Evolutionary conservation across 2,329 filamentous ascomycete genomes (phyloP).

Genomic region (Geosmithia morbida): DNA sequence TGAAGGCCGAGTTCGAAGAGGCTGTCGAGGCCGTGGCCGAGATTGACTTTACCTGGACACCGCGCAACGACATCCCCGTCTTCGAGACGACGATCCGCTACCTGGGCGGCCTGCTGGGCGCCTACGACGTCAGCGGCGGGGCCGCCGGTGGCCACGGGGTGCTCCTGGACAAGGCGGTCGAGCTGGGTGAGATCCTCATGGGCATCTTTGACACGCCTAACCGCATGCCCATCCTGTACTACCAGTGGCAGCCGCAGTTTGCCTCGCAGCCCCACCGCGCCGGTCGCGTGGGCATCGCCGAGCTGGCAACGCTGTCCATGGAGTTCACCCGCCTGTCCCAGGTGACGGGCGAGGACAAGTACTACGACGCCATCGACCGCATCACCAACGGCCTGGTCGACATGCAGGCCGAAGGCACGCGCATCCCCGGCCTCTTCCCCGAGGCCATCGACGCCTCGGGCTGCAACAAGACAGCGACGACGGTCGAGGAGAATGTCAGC

Average conservation of each 20-base stretch:
- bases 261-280: slow-evolving; percentile 51
- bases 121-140: slow-evolving; percentile 72
- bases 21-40: slow-evolving; percentile 53
- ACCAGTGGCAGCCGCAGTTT: slow-evolving; percentile 57
- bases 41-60: slow-evolving; percentile 72
- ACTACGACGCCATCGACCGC: slow-evolving; percentile 79
- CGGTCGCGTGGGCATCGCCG: slow-evolving; percentile 43
- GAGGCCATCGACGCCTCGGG: slow-evolving; percentile 64
- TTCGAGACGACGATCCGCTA: slow-evolving; percentile 92
- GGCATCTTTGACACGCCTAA: slow-evolving; percentile 85
- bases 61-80: slow-evolving; percentile 58
- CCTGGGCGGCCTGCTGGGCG: slow-evolving; percentile 69
- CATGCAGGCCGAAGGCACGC: slow-evolving; percentile 54
- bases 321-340: slow-evolving; percentile 86
- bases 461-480: slow-evolving; percentile 45
- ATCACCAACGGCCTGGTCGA: slow-evolving; percentile 70
- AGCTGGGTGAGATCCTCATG: slow-evolving; percentile 69
- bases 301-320: slow-evolving; percentile 67
- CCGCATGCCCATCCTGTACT: slow-evolving; percentile 75
- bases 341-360: slow-evolving; percentile 65
- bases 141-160: slow-evolving; percentile 40
- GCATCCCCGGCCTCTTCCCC: slow-evolving; percentile 69
- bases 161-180: slow-evolving; percentile 62
- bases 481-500: slow-evolving; percentile 13
- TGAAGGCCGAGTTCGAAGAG: slow-evolving; percentile 67